Evolutionary conservation across 495 filamentous ascomycete genomes (phyloP).

Genomic region (Daldinia loculata): DNA sequence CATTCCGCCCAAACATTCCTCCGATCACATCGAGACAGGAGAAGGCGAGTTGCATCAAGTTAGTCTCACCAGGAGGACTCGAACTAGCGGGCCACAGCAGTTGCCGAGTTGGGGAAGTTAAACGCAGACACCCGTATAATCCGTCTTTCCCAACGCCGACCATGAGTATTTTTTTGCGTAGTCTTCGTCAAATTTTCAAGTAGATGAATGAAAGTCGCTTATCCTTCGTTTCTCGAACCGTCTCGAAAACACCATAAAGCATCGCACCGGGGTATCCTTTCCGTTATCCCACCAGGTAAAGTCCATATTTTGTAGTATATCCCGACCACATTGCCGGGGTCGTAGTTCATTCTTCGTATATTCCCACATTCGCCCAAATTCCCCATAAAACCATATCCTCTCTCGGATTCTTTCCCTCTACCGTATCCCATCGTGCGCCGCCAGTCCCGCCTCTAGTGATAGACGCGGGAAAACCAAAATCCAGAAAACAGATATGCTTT

Average conservation of each 20-base stretch:
- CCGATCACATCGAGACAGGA: conserved; percentile 29
- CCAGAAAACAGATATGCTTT: conserved; percentile 45
- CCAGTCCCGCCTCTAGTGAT: conserved; percentile 22
- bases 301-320: conserved; percentile 48
- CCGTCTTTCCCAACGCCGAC: conserved; percentile 49
- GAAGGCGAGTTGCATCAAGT: conserved; percentile 39
- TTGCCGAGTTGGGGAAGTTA: conserved; percentile 28
- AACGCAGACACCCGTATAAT: conserved; percentile 39
- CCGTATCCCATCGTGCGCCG: conserved; percentile 40
- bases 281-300: conserved; percentile 45
- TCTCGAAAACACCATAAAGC: conserved; percentile 47
- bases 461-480: conserved; percentile 15
- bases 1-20: conserved; percentile 40
- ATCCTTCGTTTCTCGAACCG: conserved; percentile 38
- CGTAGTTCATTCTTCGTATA: conserved; percentile 41
- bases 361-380: conserved; percentile 18
- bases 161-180: conserved; percentile 39
- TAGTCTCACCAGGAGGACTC: conserved; percentile 41
- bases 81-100: conserved; percentile 39
- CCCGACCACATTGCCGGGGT: conserved; percentile 26
- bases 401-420: conserved; percentile 26
- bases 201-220: conserved; percentile 38
- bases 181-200: conserved; percentile 40
- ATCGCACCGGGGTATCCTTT: conserved; percentile 47
- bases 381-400: conserved; percentile 32